phyloP scores from a whole-genome alignment of 2,329 filamentous ascomycete species.

The Juglanconis oblonga region DNA sequence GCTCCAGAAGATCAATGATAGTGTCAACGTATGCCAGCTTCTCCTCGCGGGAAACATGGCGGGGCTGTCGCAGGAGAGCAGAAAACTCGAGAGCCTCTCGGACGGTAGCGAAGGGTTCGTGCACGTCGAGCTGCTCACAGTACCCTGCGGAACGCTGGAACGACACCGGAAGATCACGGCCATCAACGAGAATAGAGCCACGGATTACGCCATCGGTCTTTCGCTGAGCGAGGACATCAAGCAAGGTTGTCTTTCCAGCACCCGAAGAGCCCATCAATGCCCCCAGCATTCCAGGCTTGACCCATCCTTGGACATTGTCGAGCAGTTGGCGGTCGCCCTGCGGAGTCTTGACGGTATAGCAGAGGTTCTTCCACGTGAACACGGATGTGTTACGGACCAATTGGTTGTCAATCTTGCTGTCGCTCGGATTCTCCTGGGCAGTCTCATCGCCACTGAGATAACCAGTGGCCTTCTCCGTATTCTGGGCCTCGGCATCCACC shows the following conservation, averaged over 20 bases:
- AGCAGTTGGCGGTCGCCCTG: slow-evolving; percentile 64
- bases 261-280: slow-evolving; percentile 80
- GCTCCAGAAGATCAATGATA: slow-evolving; percentile 64
- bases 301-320: slow-evolving; percentile 79
- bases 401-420: slow-evolving; percentile 21
- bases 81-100: slow-evolving; percentile 53
- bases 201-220: slow-evolving; percentile 74
- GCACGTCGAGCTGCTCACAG: slow-evolving; percentile 76
- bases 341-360: slow-evolving; percentile 64
- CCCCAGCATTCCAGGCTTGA: slow-evolving; percentile 74
- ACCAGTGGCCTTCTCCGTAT: slow-evolving; percentile 33
- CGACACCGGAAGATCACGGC: slow-evolving; percentile 64
- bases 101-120: slow-evolving; percentile 53
- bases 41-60: slow-evolving; percentile 49
- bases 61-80: slow-evolving; percentile 56
- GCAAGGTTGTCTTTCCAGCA: slow-evolving; percentile 80
- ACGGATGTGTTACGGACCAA: slow-evolving; percentile 63
- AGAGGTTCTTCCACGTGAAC: slow-evolving; percentile 73
- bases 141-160: slow-evolving; percentile 81
- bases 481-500: slow-evolving; percentile 1
- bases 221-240: slow-evolving; percentile 78
- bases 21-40: slow-evolving; percentile 62
- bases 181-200: slow-evolving; percentile 75
- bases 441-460: slow-evolving; percentile 12
- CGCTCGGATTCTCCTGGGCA: background rate